phyloP scores from a whole-genome alignment of 2,329 filamentous ascomycete species.

The Paracamarosporium sp. region DNA sequence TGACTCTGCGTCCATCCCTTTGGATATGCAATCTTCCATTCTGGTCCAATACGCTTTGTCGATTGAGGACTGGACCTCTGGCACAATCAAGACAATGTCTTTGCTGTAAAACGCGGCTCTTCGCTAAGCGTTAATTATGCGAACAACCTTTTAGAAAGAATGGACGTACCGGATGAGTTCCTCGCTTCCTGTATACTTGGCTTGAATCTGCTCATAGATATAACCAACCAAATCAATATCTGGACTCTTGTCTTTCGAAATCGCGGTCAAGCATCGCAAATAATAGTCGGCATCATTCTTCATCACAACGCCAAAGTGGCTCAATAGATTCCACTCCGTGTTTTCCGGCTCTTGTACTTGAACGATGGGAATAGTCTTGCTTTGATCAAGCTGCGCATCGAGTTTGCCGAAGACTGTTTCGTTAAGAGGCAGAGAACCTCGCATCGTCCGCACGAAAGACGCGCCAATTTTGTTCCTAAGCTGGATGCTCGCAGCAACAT shows the following conservation, averaged over 20 bases:
- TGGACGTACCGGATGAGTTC: conserved; percentile 1
- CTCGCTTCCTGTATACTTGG: background rate
- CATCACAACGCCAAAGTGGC: background rate
- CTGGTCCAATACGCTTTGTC: background rate
- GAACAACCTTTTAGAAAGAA: background rate
- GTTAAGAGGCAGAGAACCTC: background rate
- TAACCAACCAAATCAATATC: background rate
- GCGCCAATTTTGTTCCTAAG: background rate
- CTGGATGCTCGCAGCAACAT: background rate
- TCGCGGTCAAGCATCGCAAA: background rate
- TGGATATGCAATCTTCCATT: background rate
- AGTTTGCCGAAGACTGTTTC: background rate
- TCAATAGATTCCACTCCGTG: background rate
- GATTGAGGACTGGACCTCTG: background rate
- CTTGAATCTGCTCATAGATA: background rate
- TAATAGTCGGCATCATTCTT: background rate
- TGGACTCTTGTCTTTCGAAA: background rate
- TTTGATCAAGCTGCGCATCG: background rate
- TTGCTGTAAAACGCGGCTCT: background rate
- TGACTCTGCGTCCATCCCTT: background rate
- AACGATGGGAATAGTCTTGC: background rate
- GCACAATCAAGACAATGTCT: background rate
- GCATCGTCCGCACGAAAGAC: background rate
- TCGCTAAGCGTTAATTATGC: background rate
- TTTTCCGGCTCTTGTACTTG: background rate